Evolutionary conservation across 169 alveolate genomes (phyloP).

Genomic region (Eimeria zaria): DNA sequence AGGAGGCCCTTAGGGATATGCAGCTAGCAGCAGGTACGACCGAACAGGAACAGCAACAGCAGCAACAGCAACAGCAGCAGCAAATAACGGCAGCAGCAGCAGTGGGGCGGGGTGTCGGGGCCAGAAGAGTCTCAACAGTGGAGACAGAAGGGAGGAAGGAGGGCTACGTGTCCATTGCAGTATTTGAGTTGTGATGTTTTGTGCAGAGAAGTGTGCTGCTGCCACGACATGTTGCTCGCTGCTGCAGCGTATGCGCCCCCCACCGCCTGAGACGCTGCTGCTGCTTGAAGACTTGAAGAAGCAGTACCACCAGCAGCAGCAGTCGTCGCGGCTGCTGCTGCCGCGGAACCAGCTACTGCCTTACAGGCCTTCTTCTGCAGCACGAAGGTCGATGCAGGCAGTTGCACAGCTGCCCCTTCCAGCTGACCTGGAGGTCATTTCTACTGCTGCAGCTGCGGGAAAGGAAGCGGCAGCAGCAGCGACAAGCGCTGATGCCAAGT

Average conservation of each 20-base stretch:
- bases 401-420: conserved; percentile 49
- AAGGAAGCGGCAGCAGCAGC: conserved; percentile 37
- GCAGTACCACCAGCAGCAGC: conserved; percentile 70
- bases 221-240: conserved; percentile 32
- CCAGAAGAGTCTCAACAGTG: neutral
- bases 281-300: conserved; percentile 53
- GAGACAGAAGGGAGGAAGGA: neutral
- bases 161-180: neutral
- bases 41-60: neutral
- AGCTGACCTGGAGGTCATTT: conserved; percentile 58
- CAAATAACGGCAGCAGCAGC: too few species aligned
- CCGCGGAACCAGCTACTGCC: conserved; percentile 37
- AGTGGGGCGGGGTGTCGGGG: neutral
- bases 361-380: conserved; percentile 51
- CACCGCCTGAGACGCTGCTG: conserved; percentile 32
- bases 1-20: conserved; percentile 55
- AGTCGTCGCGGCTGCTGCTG: conserved; percentile 38
- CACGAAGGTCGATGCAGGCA: conserved; percentile 55
- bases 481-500: neutral
- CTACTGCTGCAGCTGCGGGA: neutral
- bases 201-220: conserved; percentile 57
- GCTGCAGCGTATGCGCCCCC: conserved; percentile 70
- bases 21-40: conserved; percentile 39
- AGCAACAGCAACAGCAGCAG: neutral
- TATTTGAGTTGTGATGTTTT: neutral